Evolutionary conservation across 75 land plant species (phyloP).

Genomic region (Pseudotsuga menziesii): DNA sequence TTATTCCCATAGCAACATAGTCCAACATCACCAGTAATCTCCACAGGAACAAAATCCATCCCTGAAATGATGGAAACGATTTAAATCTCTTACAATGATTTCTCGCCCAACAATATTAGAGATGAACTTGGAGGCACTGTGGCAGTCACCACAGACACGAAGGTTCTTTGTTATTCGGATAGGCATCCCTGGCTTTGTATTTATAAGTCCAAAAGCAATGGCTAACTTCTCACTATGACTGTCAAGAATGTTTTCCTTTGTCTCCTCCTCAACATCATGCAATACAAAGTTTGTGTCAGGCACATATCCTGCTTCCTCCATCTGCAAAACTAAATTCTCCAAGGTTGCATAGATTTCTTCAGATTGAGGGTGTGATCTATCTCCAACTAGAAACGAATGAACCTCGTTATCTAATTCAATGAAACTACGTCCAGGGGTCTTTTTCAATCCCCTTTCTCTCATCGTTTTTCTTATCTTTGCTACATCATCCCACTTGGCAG

Average conservation of each 20-base stretch:
- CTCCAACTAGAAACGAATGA: background rate
- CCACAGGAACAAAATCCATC: background rate
- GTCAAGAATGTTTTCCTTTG: background rate
- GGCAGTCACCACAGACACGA: background rate
- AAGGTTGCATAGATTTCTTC: background rate
- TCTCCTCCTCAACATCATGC: background rate
- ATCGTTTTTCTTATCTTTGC: background rate
- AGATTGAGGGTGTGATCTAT: slow-evolving; percentile 1
- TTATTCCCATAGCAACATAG: too few species aligned
- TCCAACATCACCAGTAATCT: background rate
- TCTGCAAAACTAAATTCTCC: background rate
- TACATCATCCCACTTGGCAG: background rate
- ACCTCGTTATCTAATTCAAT: background rate
- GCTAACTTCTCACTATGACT: background rate
- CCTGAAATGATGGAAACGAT: background rate
- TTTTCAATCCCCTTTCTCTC: slow-evolving; percentile 1
- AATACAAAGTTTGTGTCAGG: background rate
- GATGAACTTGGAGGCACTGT: background rate
- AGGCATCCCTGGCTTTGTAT: background rate
- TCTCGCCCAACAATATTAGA: background rate
- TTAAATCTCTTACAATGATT: background rate
- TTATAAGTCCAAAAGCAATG: slow-evolving; percentile 1
- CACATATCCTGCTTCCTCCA: background rate
- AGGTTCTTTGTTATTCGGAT: background rate
- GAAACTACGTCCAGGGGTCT: background rate